Base-by-base conservation (phyloP, 495 filamentous ascomycete genomes). In the Penicillium antarcticum region DNA sequence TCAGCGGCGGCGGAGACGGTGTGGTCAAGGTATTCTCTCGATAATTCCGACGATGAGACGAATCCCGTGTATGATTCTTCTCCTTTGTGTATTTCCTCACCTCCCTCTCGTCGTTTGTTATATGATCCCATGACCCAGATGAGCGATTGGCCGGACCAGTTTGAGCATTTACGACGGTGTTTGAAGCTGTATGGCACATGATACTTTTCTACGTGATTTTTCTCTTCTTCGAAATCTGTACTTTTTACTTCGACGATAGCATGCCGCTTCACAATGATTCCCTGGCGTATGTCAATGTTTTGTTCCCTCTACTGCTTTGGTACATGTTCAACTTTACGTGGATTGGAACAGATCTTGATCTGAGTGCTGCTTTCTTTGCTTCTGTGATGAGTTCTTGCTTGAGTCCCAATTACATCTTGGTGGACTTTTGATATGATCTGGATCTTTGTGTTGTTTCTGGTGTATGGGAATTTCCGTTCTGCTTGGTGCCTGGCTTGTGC, bases 1-100 rank as follows among this genome's bases (percentile, higher is more conserved):
- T 98, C 51, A 90, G 88, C 55, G 95, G 85, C 9, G 94, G 94
- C 16, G 94, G 94, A n/a, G 94, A 98, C 66, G 95, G 94, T 2
- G 85, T 95, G 16, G 94, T 95, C 38, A 98, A 97, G 75, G 94
- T 97, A 48, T 96, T 96, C 78, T 85, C 87, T 36, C 70, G 85
- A 68, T 85, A 57, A 68, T 46, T 50, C 48, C 49, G 40, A 65
- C 49, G 52, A 61, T 44, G 53, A 60, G 59, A 62, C 38, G 61
- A 56, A 56, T 38, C 53, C 55, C 57, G 58, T 74, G 69, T 72
- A 72, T 68, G 65, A 72, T 66, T 55, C 53, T 58, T 60, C 42
- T 48, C 29, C 41, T 43, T 42, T 60, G 56, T 58, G 51, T 53
- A 45, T 61, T 52, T 57, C 47, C 53, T 52, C 47, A 37, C 40